Conservation (phyloP, 179 eudicot species). For the Beta corolliflora region DNA sequence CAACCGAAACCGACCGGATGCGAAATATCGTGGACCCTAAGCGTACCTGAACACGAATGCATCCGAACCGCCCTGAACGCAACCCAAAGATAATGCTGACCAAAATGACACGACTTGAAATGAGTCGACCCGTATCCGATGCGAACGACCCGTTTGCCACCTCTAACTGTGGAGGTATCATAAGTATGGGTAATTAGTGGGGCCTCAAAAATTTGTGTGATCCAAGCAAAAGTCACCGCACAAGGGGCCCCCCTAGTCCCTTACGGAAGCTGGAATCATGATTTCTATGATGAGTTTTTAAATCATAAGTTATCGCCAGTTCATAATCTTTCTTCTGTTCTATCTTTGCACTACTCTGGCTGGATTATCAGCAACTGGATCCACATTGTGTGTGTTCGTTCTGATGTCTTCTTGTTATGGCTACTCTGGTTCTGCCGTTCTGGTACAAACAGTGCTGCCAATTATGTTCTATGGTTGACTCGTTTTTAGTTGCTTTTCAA, state of each 20-base stretch:
- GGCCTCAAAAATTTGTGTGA: not conserved
- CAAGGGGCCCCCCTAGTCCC: not conserved
- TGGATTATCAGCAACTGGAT: not conserved
- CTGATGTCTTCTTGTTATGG: not conserved
- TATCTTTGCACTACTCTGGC: not conserved
- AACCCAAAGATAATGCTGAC: too few relatives aligned
- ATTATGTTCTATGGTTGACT: not conserved
- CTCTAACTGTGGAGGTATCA: not conserved
- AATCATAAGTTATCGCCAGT: not conserved
- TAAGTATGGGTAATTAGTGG: not conserved
- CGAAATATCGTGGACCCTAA: too few relatives aligned
- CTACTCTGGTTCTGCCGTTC: not conserved
- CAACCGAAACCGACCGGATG: too few relatives aligned
- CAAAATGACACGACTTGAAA: too few relatives aligned
- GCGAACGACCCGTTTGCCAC: too few relatives aligned
- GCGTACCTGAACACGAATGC: too few relatives aligned
- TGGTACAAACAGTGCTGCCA: not conserved
- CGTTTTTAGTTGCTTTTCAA: slow-evolving; percentile 4
- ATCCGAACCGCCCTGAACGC: too few relatives aligned
- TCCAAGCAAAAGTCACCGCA: not conserved
- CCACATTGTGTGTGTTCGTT: not conserved
- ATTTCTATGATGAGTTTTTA: not conserved
- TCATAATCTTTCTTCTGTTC: not conserved
- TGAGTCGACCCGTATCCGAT: too few relatives aligned
- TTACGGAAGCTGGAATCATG: not conserved